These are phyloP conservation scores for Fusarium oligoseptatum DNA, from an alignment of 2,329 filamentous ascomycete genomes.

Conservation along the genomic window DNA sequence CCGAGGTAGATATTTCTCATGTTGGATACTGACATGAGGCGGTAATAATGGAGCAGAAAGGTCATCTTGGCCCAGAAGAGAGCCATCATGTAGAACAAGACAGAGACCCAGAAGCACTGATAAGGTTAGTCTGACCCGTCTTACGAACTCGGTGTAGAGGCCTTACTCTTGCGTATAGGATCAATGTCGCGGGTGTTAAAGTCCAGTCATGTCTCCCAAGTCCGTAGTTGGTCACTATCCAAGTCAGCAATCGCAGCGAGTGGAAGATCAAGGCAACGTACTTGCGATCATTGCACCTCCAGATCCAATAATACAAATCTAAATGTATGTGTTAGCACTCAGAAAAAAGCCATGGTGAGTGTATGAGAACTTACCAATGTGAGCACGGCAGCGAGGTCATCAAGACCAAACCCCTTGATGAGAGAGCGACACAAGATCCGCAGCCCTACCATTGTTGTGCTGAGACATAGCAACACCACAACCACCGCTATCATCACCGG, in stretches of 20 bases:
- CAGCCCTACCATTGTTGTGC: slow-evolving; percentile 15
- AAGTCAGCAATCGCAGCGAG: background rate
- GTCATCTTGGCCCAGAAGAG: slow-evolving; percentile 27
- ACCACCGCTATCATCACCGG: slow-evolving; percentile 12
- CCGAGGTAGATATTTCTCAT: slow-evolving; percentile 15
- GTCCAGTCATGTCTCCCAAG: slow-evolving; percentile 15
- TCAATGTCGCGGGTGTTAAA: background rate
- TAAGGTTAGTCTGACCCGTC: background rate
- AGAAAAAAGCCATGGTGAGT: background rate
- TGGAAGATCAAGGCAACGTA: background rate
- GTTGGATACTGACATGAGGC: slow-evolving; percentile 20
- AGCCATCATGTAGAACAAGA: slow-evolving; percentile 18
- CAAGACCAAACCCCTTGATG: slow-evolving; percentile 4
- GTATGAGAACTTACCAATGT: slow-evolving; percentile 7
- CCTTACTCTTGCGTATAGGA: slow-evolving; percentile 17
- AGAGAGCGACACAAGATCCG: slow-evolving; percentile 23
- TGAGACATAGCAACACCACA: background rate
- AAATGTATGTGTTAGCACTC: background rate
- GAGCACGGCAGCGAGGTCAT: slow-evolving; percentile 26
- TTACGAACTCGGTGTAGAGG: rapidly evolving
- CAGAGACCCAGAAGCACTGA: slow-evolving; percentile 27
- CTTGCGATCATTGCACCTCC: slow-evolving; percentile 19
- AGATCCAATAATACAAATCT: slow-evolving; percentile 25
- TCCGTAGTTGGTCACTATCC: slow-evolving; percentile 34
- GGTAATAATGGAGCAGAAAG: slow-evolving; percentile 35